These are phyloP conservation scores for Amanita phalloides DNA, from an alignment of 768 basidiomycete species.

Conservation along the genomic window DNA sequence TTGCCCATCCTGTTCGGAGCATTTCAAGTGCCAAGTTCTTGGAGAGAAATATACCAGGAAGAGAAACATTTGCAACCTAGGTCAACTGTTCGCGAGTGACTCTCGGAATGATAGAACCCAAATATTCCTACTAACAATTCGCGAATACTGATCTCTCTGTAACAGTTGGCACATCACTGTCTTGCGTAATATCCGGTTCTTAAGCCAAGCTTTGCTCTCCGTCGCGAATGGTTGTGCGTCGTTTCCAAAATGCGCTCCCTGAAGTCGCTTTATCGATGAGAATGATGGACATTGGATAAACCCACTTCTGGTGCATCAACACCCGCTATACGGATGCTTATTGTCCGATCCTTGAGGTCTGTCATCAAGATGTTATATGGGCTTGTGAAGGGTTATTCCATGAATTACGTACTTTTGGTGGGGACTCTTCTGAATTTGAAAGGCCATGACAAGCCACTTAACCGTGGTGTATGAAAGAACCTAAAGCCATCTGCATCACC, in stretches of 20 bases:
- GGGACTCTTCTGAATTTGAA: too few relatives aligned
- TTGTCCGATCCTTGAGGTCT: conserved; percentile 74
- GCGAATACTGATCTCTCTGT: conserved; percentile 72
- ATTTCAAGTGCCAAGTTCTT: conserved; percentile 57
- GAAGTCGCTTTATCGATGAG: neutral
- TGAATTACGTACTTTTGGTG: too few relatives aligned
- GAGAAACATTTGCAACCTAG: conserved; percentile 59
- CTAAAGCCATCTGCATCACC: conserved; percentile 80
- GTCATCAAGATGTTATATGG: neutral
- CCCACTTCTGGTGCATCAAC: conserved; percentile 88
- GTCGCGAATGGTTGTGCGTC: conserved; percentile 61
- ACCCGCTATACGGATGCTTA: conserved; percentile 83
- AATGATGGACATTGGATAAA: neutral
- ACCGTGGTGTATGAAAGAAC: too few relatives aligned
- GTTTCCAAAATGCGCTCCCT: conserved; percentile 78
- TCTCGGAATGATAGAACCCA: neutral
- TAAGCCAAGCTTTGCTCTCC: conserved; percentile 74
- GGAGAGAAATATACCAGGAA: conserved; percentile 41
- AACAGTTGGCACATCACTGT: conserved; percentile 63
- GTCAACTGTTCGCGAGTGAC: neutral
- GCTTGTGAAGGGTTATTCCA: neutral
- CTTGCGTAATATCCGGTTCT: conserved; percentile 40
- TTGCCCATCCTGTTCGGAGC: conserved; percentile 69
- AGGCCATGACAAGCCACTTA: too few relatives aligned
- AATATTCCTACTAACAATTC: conserved; percentile 45